Conservation (phyloP, 2,329 filamentous ascomycete genomes). For the Fusarium virguliforme region DNA sequence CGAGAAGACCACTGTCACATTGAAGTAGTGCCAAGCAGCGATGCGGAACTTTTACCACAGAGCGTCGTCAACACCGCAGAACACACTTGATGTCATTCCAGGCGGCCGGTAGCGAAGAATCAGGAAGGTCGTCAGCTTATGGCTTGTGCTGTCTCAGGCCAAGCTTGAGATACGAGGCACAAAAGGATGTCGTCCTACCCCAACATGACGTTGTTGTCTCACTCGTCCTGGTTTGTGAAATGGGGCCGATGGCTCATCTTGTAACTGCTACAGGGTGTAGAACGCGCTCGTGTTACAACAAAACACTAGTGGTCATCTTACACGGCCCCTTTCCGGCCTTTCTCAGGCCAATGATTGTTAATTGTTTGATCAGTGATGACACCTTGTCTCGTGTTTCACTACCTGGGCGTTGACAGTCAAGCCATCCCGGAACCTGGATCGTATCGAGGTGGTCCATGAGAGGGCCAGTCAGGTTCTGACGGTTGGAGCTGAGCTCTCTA, state of each 20-base stretch:
- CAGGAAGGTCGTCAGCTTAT: not conserved
- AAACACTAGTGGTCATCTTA: not conserved
- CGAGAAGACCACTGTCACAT: not conserved
- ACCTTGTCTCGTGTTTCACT: too few relatives aligned
- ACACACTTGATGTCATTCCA: too few relatives aligned
- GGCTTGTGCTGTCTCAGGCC: not conserved
- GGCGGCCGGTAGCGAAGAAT: conserved; percentile 3
- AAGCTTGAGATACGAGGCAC: not conserved
- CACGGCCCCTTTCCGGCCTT: not conserved
- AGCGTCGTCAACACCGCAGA: too few relatives aligned
- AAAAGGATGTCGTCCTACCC: not conserved
- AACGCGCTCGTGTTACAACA: too few relatives aligned
- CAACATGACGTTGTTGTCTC: not conserved
- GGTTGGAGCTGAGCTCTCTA: not conserved
- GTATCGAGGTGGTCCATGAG: conserved; percentile 5
- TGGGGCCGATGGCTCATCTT: not conserved
- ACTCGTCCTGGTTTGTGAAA: not conserved
- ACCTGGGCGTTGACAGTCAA: too few relatives aligned
- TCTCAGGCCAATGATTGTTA: not conserved
- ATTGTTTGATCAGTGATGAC: too few relatives aligned
- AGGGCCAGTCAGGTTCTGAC: not conserved
- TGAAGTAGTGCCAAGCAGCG: not conserved
- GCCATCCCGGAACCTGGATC: not conserved
- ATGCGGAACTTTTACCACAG: not conserved
- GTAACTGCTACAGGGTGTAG: not conserved